Evolutionary conservation across 495 filamentous ascomycete species (phyloP).

Genomic region (Xylaria sp.): DNA sequence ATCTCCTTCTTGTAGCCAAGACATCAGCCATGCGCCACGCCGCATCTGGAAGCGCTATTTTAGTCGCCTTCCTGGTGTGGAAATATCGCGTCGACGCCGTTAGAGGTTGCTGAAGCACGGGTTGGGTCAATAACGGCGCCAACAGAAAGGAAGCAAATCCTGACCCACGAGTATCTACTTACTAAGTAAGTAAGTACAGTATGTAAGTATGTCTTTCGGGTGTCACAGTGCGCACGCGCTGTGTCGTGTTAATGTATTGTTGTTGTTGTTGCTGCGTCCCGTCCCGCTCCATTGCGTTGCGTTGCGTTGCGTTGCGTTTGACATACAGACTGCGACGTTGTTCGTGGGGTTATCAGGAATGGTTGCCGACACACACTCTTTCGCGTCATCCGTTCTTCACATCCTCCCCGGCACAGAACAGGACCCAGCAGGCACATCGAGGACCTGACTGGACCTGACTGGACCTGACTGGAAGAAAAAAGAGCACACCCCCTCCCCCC

Average conservation of each 20-base stretch:
- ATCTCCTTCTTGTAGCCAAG: slow-evolving; percentile 26
- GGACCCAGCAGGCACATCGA: not conserved
- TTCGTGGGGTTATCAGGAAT: slow-evolving; percentile 7
- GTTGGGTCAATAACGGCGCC: slow-evolving; percentile 25
- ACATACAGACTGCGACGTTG: not conserved
- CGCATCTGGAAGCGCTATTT: slow-evolving; percentile 18
- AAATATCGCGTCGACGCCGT: slow-evolving; percentile 18
- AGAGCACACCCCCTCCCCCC: not conserved
- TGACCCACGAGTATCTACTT: slow-evolving; percentile 21
- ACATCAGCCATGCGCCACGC: slow-evolving; percentile 16
- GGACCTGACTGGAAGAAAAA: slow-evolving; percentile 1
- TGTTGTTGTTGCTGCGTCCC: not conserved
- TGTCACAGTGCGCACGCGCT: slow-evolving; percentile 3
- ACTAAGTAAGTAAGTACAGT: too few species aligned
- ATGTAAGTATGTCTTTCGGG: too few species aligned
- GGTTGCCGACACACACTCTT: not conserved
- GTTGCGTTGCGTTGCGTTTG: not conserved
- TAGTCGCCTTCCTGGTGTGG: slow-evolving; percentile 19
- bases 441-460: not conserved
- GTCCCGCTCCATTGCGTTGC: not conserved
- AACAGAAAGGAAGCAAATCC: too few species aligned
- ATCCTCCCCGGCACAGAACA: too few species aligned
- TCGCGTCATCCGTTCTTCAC: not conserved
- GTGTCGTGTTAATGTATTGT: too few species aligned
- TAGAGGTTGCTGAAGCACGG: not conserved